Conservation (phyloP, 345 rosid species). For the Linum trigynum region DNA sequence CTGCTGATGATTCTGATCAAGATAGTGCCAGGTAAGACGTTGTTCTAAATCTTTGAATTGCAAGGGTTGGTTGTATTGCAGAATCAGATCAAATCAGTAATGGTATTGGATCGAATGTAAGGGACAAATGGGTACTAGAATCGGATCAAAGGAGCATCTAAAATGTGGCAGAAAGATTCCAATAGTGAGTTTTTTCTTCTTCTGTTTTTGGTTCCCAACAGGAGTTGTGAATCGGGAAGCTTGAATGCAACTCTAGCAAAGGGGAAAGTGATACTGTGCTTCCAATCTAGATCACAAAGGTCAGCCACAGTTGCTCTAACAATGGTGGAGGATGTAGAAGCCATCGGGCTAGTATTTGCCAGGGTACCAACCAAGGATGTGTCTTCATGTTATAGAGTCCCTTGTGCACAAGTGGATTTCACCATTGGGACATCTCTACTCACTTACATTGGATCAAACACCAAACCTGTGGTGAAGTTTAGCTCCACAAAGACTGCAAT, state of each 20-base stretch:
- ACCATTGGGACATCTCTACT: slow-evolving; percentile 36
- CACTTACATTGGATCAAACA: slow-evolving; percentile 32
- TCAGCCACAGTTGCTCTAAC: slow-evolving; percentile 24
- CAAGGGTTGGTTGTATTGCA: too few relatives aligned
- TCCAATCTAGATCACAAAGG: slow-evolving; percentile 41
- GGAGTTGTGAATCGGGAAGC: slow-evolving; percentile 33
- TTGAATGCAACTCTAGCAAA: slow-evolving; percentile 34
- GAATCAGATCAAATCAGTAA: too few relatives aligned
- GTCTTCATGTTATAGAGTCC: slow-evolving; percentile 22
- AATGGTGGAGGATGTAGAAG: slow-evolving; percentile 29
- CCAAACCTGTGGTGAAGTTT: slow-evolving; percentile 37
- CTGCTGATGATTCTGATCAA: slow-evolving; percentile 23
- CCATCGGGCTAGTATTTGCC: slow-evolving; percentile 39
- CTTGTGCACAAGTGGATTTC: slow-evolving; percentile 38
- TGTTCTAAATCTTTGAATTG: too few relatives aligned
- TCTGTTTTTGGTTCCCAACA: slow-evolving; percentile 3
- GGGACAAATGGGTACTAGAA: too few relatives aligned
- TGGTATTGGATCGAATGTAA: too few relatives aligned
- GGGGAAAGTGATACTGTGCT: slow-evolving; percentile 45
- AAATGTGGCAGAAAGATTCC: not conserved
- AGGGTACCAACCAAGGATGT: slow-evolving; percentile 37
- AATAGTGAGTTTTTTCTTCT: not conserved
- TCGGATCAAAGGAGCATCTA: too few relatives aligned
- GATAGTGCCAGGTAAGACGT: slow-evolving; percentile 31
- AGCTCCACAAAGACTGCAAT: slow-evolving; percentile 28